Evolutionary conservation across 179 eudicot genomes (phyloP).

Genomic region (Beta corolliflora): DNA sequence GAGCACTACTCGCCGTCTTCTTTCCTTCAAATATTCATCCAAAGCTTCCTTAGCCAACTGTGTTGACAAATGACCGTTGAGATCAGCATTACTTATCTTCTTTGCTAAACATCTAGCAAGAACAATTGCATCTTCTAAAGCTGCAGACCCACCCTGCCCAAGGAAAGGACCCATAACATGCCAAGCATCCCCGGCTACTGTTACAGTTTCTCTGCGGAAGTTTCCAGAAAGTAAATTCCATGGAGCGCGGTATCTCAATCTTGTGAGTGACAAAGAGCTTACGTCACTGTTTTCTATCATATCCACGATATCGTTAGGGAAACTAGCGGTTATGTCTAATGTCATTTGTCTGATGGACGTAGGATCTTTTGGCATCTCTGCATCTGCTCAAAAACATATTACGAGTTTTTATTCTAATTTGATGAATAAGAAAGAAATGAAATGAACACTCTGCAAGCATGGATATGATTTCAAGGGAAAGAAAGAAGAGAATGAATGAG

Average conservation of each 20-base stretch:
- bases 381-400: slow-evolving; percentile 29
- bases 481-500: neutral
- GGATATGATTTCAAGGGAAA: neutral
- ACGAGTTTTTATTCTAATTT: neutral
- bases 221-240: slow-evolving; percentile 46
- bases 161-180: slow-evolving; percentile 83
- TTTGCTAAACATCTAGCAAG: slow-evolving; percentile 54
- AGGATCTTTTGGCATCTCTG: slow-evolving; percentile 32
- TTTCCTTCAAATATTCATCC: slow-evolving; percentile 52
- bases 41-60: slow-evolving; percentile 37
- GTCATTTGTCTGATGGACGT: slow-evolving; percentile 35
- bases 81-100: slow-evolving; percentile 7
- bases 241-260: slow-evolving; percentile 55
- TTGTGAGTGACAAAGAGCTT: slow-evolving; percentile 42
- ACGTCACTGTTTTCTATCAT: slow-evolving; percentile 41
- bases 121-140: slow-evolving; percentile 67
- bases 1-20: slow-evolving; percentile 47
- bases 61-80: slow-evolving; percentile 9
- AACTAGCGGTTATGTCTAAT: slow-evolving; percentile 23
- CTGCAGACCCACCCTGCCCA: slow-evolving; percentile 72
- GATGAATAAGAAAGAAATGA: neutral
- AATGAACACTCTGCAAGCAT: neutral
- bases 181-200: slow-evolving; percentile 73
- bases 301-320: slow-evolving; percentile 34
- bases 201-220: slow-evolving; percentile 45